phyloP scores from a whole-genome alignment of 495 filamentous ascomycete genomes.

The Penicillium fimorum region DNA sequence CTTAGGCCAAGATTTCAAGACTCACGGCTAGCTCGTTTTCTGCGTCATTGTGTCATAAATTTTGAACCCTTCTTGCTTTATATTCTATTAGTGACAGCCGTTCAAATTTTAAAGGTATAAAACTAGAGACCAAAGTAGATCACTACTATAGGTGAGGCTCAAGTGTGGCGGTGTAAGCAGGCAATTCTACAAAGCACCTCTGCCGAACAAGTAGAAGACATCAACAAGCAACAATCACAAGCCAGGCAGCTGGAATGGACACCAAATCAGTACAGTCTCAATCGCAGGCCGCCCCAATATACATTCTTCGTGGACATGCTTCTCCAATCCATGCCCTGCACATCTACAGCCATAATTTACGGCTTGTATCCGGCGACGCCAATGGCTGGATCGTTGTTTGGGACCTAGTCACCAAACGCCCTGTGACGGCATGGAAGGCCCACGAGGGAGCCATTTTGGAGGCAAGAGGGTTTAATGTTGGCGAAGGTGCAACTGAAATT shows the following conservation, averaged over 20 bases:
- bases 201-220: neutral
- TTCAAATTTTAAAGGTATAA: neutral
- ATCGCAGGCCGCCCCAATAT: conserved; percentile 68
- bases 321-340: conserved; percentile 75
- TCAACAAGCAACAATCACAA: conserved; percentile 1
- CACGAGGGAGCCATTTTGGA: conserved; percentile 79
- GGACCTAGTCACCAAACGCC: conserved; percentile 78
- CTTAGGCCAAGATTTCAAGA: no score
- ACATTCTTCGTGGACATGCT: conserved; percentile 85
- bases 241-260: neutral
- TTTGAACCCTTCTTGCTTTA: no score
- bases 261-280: conserved; percentile 9
- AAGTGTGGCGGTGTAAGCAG: conserved; percentile 9
- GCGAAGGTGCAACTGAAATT: conserved; percentile 53
- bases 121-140: no score
- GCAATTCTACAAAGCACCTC: conserved; percentile 1
- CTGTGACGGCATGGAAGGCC: conserved; percentile 82
- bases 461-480: conserved; percentile 53
- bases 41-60: no score
- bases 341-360: conserved; percentile 69
- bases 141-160: neutral
- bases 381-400: conserved; percentile 88
- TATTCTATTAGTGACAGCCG: no score
- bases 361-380: conserved; percentile 82
- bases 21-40: no score